phyloP scores from a whole-genome alignment of 305 asterid genomes.

The Fraxinus floribunda region DNA sequence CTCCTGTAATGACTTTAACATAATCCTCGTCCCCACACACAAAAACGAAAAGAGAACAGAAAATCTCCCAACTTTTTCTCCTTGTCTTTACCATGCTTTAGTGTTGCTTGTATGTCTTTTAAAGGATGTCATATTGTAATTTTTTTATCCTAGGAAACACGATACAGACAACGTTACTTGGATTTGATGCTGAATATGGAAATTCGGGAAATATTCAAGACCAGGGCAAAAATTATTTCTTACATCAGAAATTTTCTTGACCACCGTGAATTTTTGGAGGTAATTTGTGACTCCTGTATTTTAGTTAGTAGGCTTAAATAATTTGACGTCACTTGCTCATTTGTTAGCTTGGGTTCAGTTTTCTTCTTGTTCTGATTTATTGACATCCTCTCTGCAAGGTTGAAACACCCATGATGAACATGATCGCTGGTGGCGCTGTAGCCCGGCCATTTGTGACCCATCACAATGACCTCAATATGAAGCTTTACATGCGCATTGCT shows the following conservation, averaged over 20 bases:
- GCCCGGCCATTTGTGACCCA: conserved; percentile 78
- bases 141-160: conserved; percentile 66
- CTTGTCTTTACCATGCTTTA: background rate
- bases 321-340: background rate
- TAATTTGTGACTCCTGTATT: conserved; percentile 21
- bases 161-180: conserved; percentile 86
- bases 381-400: conserved; percentile 43
- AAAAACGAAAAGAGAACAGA: background rate
- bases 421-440: conserved; percentile 84
- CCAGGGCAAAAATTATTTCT: conserved; percentile 67
- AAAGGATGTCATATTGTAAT: background rate
- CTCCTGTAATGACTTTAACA: background rate
- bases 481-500: conserved; percentile 70
- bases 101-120: background rate
- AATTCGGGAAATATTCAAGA: conserved; percentile 75
- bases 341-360: background rate
- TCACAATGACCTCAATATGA: conserved; percentile 67
- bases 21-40: background rate
- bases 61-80: background rate
- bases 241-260: conserved; percentile 70
- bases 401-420: conserved; percentile 95
- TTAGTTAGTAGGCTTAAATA: background rate
- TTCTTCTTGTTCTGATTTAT: background rate
- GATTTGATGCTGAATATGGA: conserved; percentile 81
- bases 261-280: conserved; percentile 73